A percentile compares a stretch with the other conserved stretches of the same genome.
Conservation (phyloP, 208 protist species). For the Leishmania gerbilli region DNA sequence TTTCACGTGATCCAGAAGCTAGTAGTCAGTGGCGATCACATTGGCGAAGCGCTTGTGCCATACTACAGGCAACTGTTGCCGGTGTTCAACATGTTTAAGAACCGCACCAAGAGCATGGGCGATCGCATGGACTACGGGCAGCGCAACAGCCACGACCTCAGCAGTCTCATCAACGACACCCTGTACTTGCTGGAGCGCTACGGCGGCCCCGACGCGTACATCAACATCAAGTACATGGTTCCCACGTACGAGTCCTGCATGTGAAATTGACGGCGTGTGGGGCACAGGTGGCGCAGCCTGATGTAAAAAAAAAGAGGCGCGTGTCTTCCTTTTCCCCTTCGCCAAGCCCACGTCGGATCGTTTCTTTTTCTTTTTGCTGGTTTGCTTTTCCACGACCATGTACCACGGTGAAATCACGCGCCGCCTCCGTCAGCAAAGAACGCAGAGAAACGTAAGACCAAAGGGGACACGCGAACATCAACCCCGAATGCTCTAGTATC, state of each 20-base stretch:
- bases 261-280: slow-evolving; percentile 19
- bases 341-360: not conserved
- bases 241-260: slow-evolving; percentile 92
- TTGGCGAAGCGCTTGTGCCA: slow-evolving; percentile 97
- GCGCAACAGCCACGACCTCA: slow-evolving; percentile 92
- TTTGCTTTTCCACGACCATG: not conserved
- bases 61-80: slow-evolving; percentile 99
- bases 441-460: not conserved
- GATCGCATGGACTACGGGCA: slow-evolving; percentile 97
- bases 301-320: not conserved
- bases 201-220: slow-evolving; percentile 94
- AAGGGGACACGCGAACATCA: not conserved
- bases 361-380: slow-evolving; percentile 21
- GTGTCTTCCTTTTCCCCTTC: not conserved
- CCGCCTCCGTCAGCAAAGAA: not conserved
- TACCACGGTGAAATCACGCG: not conserved
- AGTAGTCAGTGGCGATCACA: slow-evolving; percentile 93
- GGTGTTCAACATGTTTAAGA: slow-evolving; percentile 98
- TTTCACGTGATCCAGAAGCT: slow-evolving; percentile 97
- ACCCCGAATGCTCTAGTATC: not conserved
- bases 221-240: slow-evolving; percentile 97
- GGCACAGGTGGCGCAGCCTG: not conserved
- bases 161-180: slow-evolving; percentile 98
- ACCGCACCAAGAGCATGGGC: slow-evolving; percentile 88
- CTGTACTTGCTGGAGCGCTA: slow-evolving; percentile 94